Base-by-base conservation (phyloP, 352 stramenopile genomes). In the Phytopythium chamaehyphon region DNA sequence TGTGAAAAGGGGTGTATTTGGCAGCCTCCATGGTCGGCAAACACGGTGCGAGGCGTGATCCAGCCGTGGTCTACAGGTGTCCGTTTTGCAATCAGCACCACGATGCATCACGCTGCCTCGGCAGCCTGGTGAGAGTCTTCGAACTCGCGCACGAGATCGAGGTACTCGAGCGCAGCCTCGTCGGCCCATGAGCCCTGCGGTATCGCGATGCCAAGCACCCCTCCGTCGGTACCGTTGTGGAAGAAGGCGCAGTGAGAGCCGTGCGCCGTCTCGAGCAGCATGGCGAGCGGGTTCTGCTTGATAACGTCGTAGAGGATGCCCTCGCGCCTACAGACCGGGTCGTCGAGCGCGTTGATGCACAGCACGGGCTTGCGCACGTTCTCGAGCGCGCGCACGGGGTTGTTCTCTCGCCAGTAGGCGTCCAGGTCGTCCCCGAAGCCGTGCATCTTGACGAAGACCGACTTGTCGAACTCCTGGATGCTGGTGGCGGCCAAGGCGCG, bases 161-260 rank as follows among this genome's bases (percentile, higher is more conserved):
- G 62, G 49, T 93, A 93, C 21, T 60, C 59, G 58, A 93, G 75
- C 2, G 76, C 73, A 19, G 62, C 69, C 31, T 64, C 59, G 51
- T 88, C 53, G 14, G 76, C 79, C 82, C 82, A 93, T 0, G 79
- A 86, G 37, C 81, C 74, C 48, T 86, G 68, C 16, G 63, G 22
- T 9, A 9, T 33, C 5, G 9, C 9, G 28, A 9, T 9, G 9
- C 28, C 28, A 5, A 33, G 5, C 28, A 33, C 5, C 28, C 28
- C 28, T 33, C 9, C 74, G 35, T 31, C 61, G 60, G 2, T n/a
- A 8, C 26, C 1, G 26, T 60, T 51, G 48, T 79, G 53, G 51
- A 54, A 79, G 51, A 76, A 79, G 47, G 63, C 69, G 40, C 69
- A 79, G 48, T 79, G 69, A 23, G 59, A 66, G 26, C 69, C 69